Evolutionary conservation across 768 basidiomycete species (phyloP).

Genomic region (Boletus rubroflammeus): DNA sequence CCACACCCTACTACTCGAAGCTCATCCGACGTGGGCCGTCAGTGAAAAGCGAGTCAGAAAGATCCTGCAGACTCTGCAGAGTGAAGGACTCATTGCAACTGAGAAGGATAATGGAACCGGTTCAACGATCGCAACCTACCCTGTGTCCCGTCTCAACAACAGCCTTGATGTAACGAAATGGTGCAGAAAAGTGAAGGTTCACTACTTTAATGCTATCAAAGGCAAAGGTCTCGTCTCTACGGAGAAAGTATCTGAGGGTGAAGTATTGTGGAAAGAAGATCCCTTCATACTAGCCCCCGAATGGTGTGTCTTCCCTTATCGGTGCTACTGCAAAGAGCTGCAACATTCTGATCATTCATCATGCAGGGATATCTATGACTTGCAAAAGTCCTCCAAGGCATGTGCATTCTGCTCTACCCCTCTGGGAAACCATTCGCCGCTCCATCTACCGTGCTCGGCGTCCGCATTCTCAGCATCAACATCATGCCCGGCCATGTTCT

Average conservation of each 20-base stretch:
- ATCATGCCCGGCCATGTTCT: slow-evolving; percentile 66
- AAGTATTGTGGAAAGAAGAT: slow-evolving; percentile 82
- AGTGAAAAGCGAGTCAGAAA: slow-evolving; percentile 82
- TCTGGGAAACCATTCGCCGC: slow-evolving; percentile 40
- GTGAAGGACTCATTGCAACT: slow-evolving; percentile 45
- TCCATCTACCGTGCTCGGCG: slow-evolving; percentile 52
- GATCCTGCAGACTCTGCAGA: slow-evolving; percentile 61
- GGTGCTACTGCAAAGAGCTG: too few relatives aligned
- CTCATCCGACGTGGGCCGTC: slow-evolving; percentile 68
- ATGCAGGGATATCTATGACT: slow-evolving; percentile 72
- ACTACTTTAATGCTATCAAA: slow-evolving; percentile 62
- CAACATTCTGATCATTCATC: not conserved
- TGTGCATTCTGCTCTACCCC: slow-evolving; percentile 76
- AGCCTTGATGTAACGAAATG: slow-evolving; percentile 60
- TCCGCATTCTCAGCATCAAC: slow-evolving; percentile 35
- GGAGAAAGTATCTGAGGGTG: slow-evolving; percentile 63
- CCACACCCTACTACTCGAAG: slow-evolving; percentile 55
- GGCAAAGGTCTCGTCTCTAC: slow-evolving; percentile 83
- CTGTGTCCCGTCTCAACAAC: slow-evolving; percentile 61
- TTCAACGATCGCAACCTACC: slow-evolving; percentile 36
- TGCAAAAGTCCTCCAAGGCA: slow-evolving; percentile 55
- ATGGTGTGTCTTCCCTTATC: slow-evolving; percentile 46
- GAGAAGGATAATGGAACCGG: slow-evolving; percentile 2
- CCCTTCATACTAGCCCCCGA: slow-evolving; percentile 80
- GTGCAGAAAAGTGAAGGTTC: slow-evolving; percentile 62